Evolutionary conservation across 2,329 filamentous ascomycete genomes (phyloP).

Genomic region (Colletotrichum sp.): DNA sequence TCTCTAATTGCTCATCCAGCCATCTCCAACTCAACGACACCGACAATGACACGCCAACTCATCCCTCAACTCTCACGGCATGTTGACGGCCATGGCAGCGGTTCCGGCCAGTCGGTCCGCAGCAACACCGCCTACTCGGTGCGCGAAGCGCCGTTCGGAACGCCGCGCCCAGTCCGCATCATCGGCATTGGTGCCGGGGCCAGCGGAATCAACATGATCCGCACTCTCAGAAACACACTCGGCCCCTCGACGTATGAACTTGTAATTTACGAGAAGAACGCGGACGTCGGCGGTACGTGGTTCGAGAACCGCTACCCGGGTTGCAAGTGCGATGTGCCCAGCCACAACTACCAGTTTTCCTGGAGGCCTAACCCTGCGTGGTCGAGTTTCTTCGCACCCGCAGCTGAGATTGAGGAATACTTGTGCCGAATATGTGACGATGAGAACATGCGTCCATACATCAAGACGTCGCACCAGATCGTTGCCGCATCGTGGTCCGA

Average conservation of each 20-base stretch:
- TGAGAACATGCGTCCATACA: conserved; percentile 46
- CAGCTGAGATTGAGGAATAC: conserved; percentile 61
- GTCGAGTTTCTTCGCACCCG: conserved; percentile 61
- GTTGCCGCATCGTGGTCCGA: conserved; percentile 51
- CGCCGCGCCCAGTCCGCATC: conserved; percentile 18
- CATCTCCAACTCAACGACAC: neutral
- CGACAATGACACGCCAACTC: conserved; percentile 21
- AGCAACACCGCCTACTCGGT: conserved; percentile 9
- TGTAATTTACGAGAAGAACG: conserved; percentile 62
- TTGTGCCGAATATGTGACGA: conserved; percentile 53
- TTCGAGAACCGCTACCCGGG: conserved; percentile 64
- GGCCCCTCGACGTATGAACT: conserved; percentile 44
- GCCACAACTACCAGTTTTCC: conserved; percentile 68
- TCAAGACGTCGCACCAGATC: conserved; percentile 50
- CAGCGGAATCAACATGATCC: conserved; percentile 32
- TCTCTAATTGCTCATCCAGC: neutral
- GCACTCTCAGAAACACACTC: conserved; percentile 48
- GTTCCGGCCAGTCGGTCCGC: neutral
- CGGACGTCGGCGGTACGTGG: conserved; percentile 62
- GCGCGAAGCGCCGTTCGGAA: conserved; percentile 16
- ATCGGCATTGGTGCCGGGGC: conserved; percentile 21
- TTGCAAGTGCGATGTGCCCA: conserved; percentile 61
- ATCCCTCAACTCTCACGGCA: conserved; percentile 21
- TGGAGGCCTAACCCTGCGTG: conserved; percentile 66
- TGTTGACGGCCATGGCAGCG: conserved; percentile 11